Evolutionary conservation across 805 yeast species (phyloP).

Genomic region (Priceomyces carsonii): DNA sequence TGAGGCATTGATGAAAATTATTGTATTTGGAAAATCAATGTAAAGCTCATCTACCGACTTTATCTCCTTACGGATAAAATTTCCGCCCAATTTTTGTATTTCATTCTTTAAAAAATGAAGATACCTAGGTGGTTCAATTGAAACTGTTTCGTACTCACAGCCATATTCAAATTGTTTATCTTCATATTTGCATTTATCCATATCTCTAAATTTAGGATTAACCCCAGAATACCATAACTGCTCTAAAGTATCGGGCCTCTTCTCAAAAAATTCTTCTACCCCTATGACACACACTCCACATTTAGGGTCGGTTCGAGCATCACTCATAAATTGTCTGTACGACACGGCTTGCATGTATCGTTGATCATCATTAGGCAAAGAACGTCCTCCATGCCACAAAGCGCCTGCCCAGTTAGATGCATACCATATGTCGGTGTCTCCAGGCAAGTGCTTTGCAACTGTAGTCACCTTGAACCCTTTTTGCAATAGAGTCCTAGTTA

Average conservation of each 20-base stretch:
- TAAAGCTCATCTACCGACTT: constrained; percentile 3
- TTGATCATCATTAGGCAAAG: constrained; percentile 6
- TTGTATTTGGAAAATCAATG: constrained; percentile 5
- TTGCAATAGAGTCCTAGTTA: constrained; percentile 8
- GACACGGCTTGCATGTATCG: constrained; percentile 11
- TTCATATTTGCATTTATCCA: constrained; percentile 10
- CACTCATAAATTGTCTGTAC: constrained; percentile 14
- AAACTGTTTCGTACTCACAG: constrained; percentile 12
- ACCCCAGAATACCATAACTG: constrained; percentile 9
- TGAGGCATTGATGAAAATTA: constrained; percentile 12
- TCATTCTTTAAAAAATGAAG: constrained; percentile 13
- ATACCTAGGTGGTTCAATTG: constrained; percentile 15
- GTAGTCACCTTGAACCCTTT: constrained; percentile 11
- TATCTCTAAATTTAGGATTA: constrained; percentile 10
- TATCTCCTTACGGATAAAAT: constrained; percentile 10
- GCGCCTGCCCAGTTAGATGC: constrained; percentile 22
- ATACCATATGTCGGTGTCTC: constrained; percentile 16
- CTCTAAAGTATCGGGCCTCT: constrained; percentile 7
- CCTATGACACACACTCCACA: constrained; percentile 11
- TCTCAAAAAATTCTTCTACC: constrained; percentile 10
- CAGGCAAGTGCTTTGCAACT: constrained; percentile 16
- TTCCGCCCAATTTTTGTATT: constrained; percentile 12
- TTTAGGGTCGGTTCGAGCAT: constrained; percentile 9
- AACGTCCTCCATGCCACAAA: constrained; percentile 9
- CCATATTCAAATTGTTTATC: constrained; percentile 15